Evolutionary conservation across 2,329 filamentous ascomycete species (phyloP).

Genomic region (Aspergillus vadensis): DNA sequence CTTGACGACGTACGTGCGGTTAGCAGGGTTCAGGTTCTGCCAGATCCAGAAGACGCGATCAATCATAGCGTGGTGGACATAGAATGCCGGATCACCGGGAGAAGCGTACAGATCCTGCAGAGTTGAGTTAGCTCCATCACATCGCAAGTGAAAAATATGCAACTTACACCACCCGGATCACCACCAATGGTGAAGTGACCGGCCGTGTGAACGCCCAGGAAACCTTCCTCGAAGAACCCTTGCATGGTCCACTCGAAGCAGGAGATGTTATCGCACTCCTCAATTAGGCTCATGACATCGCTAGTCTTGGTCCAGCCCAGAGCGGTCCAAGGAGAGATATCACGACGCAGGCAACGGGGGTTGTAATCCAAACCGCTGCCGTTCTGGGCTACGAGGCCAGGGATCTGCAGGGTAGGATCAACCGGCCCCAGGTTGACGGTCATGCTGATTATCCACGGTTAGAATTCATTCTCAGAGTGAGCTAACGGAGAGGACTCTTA

Average conservation of each 20-base stretch:
- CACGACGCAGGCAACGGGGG: slow-evolving; percentile 34
- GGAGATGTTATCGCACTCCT: slow-evolving; percentile 25
- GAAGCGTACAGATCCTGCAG: slow-evolving; percentile 17
- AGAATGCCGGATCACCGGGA: slow-evolving; percentile 18
- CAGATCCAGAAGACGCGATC: slow-evolving; percentile 21
- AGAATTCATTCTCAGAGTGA: too few species aligned
- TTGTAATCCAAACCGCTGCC: slow-evolving; percentile 30
- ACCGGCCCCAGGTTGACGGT: slow-evolving; percentile 36
- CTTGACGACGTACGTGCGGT: slow-evolving; percentile 10
- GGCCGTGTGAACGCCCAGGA: slow-evolving; percentile 46
- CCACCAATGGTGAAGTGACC: slow-evolving; percentile 52
- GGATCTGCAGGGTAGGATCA: slow-evolving; percentile 19
- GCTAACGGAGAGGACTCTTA: neutral
- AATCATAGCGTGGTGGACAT: slow-evolving; percentile 16
- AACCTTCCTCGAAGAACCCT: slow-evolving; percentile 33
- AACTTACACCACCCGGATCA: slow-evolving; percentile 40
- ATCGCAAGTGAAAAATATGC: too few species aligned
- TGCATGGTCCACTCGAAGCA: slow-evolving; percentile 25
- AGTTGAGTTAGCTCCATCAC: too few species aligned
- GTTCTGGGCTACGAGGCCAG: slow-evolving; percentile 16
- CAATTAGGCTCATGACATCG: slow-evolving; percentile 23
- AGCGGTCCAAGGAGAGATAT: slow-evolving; percentile 25
- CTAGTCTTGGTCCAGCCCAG: slow-evolving; percentile 22
- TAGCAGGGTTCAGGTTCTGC: slow-evolving; percentile 13
- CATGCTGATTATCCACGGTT: slow-evolving; percentile 17